Evolutionary conservation across 805 yeast species (phyloP).

Genomic region (Ogataea trehaloabstinens): DNA sequence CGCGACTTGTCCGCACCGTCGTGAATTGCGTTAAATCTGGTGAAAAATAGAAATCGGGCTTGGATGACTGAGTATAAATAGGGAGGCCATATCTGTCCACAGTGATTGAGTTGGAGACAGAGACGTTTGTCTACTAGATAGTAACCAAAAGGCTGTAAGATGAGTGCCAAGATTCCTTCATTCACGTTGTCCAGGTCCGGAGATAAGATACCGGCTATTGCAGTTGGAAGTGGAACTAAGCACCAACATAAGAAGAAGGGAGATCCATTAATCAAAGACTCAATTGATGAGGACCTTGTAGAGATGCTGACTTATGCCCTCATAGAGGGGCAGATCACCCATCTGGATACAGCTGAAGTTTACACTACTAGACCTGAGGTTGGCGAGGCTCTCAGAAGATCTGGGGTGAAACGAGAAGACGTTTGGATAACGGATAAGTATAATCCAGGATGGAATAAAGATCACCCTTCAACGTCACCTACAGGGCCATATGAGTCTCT

Average conservation of each 20-base stretch:
- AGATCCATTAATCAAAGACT: constrained; percentile 17
- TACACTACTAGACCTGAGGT: constrained; percentile 62
- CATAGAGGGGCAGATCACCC: constrained; percentile 47
- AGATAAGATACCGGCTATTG: constrained; percentile 38
- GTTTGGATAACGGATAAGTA: constrained; percentile 64
- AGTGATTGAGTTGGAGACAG: too few relatives aligned
- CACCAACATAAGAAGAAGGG: constrained; percentile 42
- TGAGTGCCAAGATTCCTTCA: constrained; percentile 17
- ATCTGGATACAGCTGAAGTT: constrained; percentile 68
- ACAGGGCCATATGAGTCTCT: constrained; percentile 49
- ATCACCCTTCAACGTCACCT: constrained; percentile 21
- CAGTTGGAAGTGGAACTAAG: constrained; percentile 59
- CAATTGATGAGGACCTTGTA: constrained; percentile 39
- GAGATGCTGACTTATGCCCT: constrained; percentile 47
- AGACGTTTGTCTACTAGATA: too few relatives aligned
- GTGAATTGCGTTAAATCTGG: background rate
- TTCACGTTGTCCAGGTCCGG: constrained; percentile 29
- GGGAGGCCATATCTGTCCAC: too few relatives aligned
- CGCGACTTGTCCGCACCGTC: background rate
- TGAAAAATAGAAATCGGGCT: background rate
- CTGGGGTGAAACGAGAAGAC: constrained; percentile 44
- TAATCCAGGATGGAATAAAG: constrained; percentile 37
- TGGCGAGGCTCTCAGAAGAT: constrained; percentile 47
- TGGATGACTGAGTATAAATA: background rate
- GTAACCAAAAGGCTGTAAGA: too few relatives aligned